Evolutionary conservation across 805 yeast species (phyloP), one percentile per base, ranked within the genome.

Genomic region (Komagataella kurtzmanii): DNA sequence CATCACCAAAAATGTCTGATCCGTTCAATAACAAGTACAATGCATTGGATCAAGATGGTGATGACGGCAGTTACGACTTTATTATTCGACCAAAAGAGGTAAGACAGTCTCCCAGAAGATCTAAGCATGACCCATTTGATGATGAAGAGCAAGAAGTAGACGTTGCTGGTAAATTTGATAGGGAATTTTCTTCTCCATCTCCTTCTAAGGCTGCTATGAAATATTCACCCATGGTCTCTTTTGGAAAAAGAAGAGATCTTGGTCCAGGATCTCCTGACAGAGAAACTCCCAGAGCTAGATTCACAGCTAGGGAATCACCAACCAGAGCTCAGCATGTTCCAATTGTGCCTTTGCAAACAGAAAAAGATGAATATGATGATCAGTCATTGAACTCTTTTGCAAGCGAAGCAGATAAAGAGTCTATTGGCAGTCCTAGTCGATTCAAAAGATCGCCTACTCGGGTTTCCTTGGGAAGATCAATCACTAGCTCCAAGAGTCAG

Each of bases 261-360:
- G 52, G 68, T 70, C 52, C 51, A 55, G 65, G 17, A 7, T 50
- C 58, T 14, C 50, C 54, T 7, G 51, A 48, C 6, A 67, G 67
- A 17, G 63, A 69, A 10, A 78, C 86, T 6, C 79, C 85, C 7
- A 73, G 95, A 65, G 81, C 87, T 46, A 77, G 75, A 50, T 83
- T 75, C 58, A 83, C 93, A 2, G 69, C 78, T 51, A 66, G 79
- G 57, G 90, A 86, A 63, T 82, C 95, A 0, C 93, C 95, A 40
- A 76, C 72, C 52, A 76, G 89, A 61, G 73, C 73, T 46, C 70
- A 68, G 45, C 75, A 74, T 45, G 71, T 72, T 3, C 72, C 81
- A 5, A 68, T 81, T 3, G 65, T 76, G 12, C 23, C 48, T n/a
- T 10, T 44, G 17, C 21, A 23, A 18, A 72, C 81, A 49, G 68